Conservation (phyloP, 2,329 filamentous ascomycete genomes). For the Epichloe gansuensis region DNA sequence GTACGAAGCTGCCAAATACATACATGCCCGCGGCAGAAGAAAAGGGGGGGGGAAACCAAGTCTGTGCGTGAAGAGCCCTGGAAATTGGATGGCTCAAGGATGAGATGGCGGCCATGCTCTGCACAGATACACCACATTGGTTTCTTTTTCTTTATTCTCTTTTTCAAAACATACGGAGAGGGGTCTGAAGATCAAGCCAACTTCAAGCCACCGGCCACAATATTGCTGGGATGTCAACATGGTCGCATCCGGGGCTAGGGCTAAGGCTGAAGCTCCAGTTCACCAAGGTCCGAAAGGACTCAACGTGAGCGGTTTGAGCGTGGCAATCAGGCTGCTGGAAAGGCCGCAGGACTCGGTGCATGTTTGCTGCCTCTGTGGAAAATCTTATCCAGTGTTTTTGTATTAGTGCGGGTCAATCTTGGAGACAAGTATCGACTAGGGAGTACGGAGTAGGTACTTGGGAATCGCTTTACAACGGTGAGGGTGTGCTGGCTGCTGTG, state of each 20-base stretch:
- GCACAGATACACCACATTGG: not conserved
- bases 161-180: not conserved
- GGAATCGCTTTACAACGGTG: too few species aligned
- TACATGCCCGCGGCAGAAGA: not conserved
- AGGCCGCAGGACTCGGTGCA: not conserved
- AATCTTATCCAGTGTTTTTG: too few species aligned
- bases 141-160: too few species aligned
- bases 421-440: too few species aligned
- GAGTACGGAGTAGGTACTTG: too few species aligned
- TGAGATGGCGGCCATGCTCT: not conserved
- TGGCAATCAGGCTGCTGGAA: not conserved
- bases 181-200: not conserved
- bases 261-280: not conserved
- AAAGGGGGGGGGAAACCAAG: not conserved
- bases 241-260: not conserved
- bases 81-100: not conserved
- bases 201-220: not conserved
- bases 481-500: too few species aligned
- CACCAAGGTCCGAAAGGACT: not conserved
- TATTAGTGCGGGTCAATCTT: too few species aligned
- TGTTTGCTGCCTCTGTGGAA: not conserved
- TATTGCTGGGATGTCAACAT: not conserved
- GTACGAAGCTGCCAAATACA: not conserved
- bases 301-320: not conserved
- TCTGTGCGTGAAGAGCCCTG: not conserved